Percentiles rank a stretch among this genome's conserved stretches.
These are phyloP conservation scores for Craspedostauros australis DNA, from an alignment of 108 stramenopile species.

Conservation along the genomic window DNA sequence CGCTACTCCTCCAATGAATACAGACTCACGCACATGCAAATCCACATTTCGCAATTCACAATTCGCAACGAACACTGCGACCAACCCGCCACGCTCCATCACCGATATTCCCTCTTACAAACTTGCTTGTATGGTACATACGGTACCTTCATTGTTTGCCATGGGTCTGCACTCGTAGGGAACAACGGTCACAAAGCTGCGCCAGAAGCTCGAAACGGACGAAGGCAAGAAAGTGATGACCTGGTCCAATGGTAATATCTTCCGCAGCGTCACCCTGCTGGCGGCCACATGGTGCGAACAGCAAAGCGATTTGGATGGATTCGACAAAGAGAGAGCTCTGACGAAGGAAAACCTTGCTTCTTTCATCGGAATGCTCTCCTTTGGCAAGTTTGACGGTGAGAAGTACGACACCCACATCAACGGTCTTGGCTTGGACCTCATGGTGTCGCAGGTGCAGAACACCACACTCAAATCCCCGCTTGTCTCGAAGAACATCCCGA, in stretches of 20 bases:
- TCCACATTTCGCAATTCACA: too few relatives aligned
- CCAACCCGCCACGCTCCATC: too few relatives aligned
- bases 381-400: conserved; percentile 64
- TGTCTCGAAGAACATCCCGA: conserved; percentile 82
- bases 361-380: conserved; percentile 71
- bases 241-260: conserved; percentile 90
- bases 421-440: conserved; percentile 65
- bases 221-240: conserved; percentile 57
- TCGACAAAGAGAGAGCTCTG: conserved; percentile 50
- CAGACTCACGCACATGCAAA: too few relatives aligned
- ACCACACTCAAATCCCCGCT: conserved; percentile 66
- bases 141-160: too few relatives aligned
- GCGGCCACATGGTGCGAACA: conserved; percentile 84
- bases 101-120: too few relatives aligned
- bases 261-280: conserved; percentile 75
- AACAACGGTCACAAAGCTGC: conserved; percentile 68
- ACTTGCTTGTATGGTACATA: too few relatives aligned
- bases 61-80: too few relatives aligned
- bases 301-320: conserved; percentile 31
- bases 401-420: conserved; percentile 70
- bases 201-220: conserved; percentile 48
- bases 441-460: conserved; percentile 74
- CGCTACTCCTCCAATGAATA: too few relatives aligned
- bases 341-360: conserved; percentile 69
- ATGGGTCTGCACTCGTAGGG: too few relatives aligned